phyloP scores from a whole-genome alignment of 768 basidiomycete species.

The Kwoniella newhampshirensis region DNA sequence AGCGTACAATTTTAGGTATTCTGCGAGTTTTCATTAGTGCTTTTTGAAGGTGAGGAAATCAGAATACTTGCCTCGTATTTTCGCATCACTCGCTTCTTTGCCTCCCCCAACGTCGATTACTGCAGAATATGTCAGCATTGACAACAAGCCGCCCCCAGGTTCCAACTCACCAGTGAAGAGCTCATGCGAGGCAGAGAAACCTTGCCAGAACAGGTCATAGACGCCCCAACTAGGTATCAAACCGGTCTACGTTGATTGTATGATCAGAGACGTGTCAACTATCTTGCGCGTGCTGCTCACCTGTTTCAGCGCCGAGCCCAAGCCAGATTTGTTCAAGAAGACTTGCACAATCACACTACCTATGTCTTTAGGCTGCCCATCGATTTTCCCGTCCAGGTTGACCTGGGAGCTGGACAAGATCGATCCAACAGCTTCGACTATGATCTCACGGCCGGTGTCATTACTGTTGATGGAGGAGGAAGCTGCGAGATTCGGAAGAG shows the following conservation, averaged over 20 bases:
- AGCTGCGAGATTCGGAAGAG: constrained; percentile 24
- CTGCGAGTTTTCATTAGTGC: not conserved
- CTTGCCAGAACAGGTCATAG: constrained; percentile 42
- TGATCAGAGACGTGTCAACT: not conserved
- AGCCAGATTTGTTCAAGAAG: constrained; percentile 41
- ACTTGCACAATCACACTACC: constrained; percentile 38
- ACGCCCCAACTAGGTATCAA: constrained; percentile 23
- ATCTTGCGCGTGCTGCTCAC: constrained; percentile 17
- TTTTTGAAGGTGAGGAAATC: not conserved
- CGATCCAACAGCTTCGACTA: constrained; percentile 6
- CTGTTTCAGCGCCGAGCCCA: constrained; percentile 37
- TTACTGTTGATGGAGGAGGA: constrained; percentile 5
- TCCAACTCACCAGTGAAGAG: constrained; percentile 38
- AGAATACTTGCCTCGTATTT: constrained; percentile 33
- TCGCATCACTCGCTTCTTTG: constrained; percentile 41
- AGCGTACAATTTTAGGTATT: constrained; percentile 34
- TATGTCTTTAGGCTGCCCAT: not conserved
- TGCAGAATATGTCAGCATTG: constrained; percentile 2
- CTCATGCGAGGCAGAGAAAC: constrained; percentile 38
- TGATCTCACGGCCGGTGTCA: constrained; percentile 16
- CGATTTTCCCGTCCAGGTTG: not conserved
- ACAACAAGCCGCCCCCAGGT: not conserved
- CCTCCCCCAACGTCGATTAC: constrained; percentile 45
- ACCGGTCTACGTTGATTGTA: constrained; percentile 34
- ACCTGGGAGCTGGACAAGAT: not conserved